These are phyloP conservation scores for Salmacisia buchloeana DNA, from an alignment of 1,284 basidiomycete species.

Conservation along the genomic window DNA sequence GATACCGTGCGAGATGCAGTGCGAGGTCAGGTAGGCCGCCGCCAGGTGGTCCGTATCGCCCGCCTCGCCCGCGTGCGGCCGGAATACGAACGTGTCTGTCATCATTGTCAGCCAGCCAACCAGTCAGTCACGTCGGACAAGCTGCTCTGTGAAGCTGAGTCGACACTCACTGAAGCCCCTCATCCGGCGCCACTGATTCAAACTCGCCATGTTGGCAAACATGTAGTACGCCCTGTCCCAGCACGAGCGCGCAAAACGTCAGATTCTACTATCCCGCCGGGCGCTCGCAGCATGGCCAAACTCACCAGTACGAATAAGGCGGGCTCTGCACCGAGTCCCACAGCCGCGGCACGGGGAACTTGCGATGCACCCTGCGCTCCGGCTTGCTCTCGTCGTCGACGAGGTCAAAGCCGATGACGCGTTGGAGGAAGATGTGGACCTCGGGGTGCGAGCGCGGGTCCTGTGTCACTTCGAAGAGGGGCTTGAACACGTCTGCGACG, in stretches of 20 bases:
- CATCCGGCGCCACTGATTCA: constrained; percentile 81
- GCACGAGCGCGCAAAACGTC: not conserved
- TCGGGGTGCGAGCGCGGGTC: constrained; percentile 86
- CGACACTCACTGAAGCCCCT: constrained; percentile 70
- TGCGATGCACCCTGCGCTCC: constrained; percentile 83
- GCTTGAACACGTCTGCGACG: constrained; percentile 75
- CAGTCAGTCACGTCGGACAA: not conserved
- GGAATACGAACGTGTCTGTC: constrained; percentile 75
- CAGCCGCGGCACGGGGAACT: constrained; percentile 86
- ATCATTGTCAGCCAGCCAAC: not conserved
- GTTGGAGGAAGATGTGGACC: constrained; percentile 88
- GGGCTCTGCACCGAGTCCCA: constrained; percentile 89
- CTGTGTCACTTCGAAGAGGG: constrained; percentile 92
- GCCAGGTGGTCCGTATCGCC: constrained; percentile 97
- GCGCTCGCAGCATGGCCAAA: not conserved
- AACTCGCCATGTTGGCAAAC: constrained; percentile 89
- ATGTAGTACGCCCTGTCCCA: constrained; percentile 81
- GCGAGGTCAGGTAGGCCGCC: constrained; percentile 88
- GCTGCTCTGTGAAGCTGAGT: not conserved
- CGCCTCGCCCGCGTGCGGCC: constrained; percentile 95
- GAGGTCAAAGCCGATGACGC: constrained; percentile 91
- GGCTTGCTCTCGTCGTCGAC: constrained; percentile 97
- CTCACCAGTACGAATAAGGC: constrained; percentile 75
- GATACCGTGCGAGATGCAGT: constrained; percentile 98
- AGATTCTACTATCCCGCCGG: not conserved